Conservation (phyloP, 2,329 filamentous ascomycete genomes). For the Gremmenia infestans region DNA sequence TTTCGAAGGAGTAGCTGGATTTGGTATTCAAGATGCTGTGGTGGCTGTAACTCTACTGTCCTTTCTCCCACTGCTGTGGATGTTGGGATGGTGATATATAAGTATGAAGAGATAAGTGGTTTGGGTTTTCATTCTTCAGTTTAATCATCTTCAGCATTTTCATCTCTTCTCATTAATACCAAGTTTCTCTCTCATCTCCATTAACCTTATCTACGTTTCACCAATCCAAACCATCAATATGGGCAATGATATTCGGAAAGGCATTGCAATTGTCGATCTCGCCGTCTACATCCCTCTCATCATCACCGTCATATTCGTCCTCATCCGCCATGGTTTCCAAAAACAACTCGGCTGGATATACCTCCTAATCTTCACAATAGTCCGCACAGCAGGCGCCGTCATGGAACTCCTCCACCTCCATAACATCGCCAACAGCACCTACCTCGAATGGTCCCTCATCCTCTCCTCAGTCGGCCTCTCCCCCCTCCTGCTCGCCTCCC, state of each 20-base stretch:
- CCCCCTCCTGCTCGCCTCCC: conserved; percentile 23
- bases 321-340: conserved; percentile 24
- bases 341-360: conserved; percentile 34
- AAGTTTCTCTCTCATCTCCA: background rate
- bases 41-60: too few relatives aligned
- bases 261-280: conserved; percentile 24
- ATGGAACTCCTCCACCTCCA: conserved; percentile 28
- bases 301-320: conserved; percentile 17
- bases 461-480: conserved; percentile 26
- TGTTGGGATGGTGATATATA: background rate
- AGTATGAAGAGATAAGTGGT: background rate
- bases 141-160: background rate
- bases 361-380: conserved; percentile 31
- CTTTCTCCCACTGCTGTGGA: background rate
- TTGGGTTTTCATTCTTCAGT: background rate
- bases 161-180: background rate
- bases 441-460: conserved; percentile 29
- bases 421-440: conserved; percentile 23
- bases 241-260: conserved; percentile 12
- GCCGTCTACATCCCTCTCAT: conserved; percentile 25
- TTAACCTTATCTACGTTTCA: background rate
- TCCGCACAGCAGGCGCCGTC: conserved; percentile 29
- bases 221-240: background rate
- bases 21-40: background rate
- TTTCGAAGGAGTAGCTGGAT: background rate